Evolutionary conservation across 352 stramenopile genomes (phyloP).

Genomic region (Phytophthora pistaciae): DNA sequence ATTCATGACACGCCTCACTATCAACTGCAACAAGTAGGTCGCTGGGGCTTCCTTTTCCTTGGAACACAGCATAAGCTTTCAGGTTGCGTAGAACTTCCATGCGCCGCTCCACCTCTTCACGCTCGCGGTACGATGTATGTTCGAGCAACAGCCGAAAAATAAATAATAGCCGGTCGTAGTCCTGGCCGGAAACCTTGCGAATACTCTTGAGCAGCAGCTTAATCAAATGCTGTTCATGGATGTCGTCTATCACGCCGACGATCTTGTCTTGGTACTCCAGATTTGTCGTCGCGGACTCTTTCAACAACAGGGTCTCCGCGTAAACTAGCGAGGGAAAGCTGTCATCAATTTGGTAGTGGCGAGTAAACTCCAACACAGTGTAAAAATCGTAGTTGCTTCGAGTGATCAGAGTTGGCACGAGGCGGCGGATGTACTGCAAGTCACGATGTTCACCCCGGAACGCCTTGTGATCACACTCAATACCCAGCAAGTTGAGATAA

Average conservation of each 20-base stretch:
- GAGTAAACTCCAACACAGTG: constrained; percentile 82
- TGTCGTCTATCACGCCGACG: constrained; percentile 78
- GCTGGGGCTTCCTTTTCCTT: constrained; percentile 4
- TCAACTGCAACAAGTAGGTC: background rate
- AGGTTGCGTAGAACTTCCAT: constrained; percentile 70
- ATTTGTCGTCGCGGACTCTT: constrained; percentile 23
- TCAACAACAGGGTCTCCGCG: constrained; percentile 67
- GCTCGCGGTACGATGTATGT: constrained; percentile 59
- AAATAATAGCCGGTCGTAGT: constrained; percentile 82
- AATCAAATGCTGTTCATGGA: constrained; percentile 75
- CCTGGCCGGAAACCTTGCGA: constrained; percentile 52
- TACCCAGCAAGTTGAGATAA: constrained; percentile 79
- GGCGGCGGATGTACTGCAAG: constrained; percentile 67
- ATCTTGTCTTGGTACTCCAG: constrained; percentile 84
- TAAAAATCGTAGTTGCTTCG: constrained; percentile 86
- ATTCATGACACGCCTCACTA: background rate
- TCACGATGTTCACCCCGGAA: constrained; percentile 79
- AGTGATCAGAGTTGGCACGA: constrained; percentile 70
- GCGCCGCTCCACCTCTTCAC: constrained; percentile 67
- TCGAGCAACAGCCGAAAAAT: constrained; percentile 77
- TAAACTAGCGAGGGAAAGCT: constrained; percentile 77
- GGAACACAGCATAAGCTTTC: constrained; percentile 39
- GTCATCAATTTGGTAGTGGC: constrained; percentile 88
- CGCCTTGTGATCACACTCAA: constrained; percentile 79
- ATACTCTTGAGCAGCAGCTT: constrained; percentile 68